A percentile compares a stretch with the other conserved stretches of the same genome.
phyloP scores from a whole-genome alignment of 495 filamentous ascomycete genomes.

The Hypoxylon cercidicola region DNA sequence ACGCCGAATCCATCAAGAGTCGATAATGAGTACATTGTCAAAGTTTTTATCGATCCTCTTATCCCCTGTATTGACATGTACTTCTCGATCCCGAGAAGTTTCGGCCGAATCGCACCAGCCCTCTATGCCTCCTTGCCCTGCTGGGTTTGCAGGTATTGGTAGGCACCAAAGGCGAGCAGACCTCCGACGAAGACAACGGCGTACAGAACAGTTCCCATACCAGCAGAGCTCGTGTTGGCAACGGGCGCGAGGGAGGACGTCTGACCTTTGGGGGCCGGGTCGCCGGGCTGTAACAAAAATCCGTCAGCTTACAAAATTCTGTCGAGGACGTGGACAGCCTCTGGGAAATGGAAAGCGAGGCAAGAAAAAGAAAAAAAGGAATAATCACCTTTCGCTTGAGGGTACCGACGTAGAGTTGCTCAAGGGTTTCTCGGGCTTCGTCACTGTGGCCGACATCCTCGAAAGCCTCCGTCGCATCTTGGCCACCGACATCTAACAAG shows the following conservation, averaged over 20 bases:
- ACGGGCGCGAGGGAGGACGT: conserved; percentile 58
- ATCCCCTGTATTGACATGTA: conserved; percentile 18
- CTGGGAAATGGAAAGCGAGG: conserved; percentile 3
- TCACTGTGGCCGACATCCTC: conserved; percentile 99
- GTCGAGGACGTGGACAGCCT: background rate
- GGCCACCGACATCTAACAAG: conserved; percentile 92
- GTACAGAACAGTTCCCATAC: conserved; percentile 84
- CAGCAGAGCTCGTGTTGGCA: conserved; percentile 61
- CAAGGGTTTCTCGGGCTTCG: conserved; percentile 94
- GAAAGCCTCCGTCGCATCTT: conserved; percentile 98
- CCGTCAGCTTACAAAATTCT: conserved; percentile 24
- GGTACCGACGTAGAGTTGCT: conserved; percentile 77
- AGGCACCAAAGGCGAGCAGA: conserved; percentile 80
- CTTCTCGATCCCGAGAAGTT: conserved; percentile 11
- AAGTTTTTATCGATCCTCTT: conserved; percentile 36
- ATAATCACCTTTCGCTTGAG: conserved; percentile 85
- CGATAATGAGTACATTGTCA: conserved; percentile 22
- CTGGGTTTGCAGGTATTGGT: conserved; percentile 82
- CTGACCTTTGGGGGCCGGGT: conserved; percentile 76
- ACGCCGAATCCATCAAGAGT: conserved; percentile 35
- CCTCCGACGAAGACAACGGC: conserved; percentile 82
- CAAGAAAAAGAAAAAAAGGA: conserved; percentile 18
- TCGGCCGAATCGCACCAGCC: conserved; percentile 1
- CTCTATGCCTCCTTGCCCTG: conserved; percentile 52
- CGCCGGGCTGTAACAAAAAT: conserved; percentile 72